Conservation (phyloP, 2,329 filamentous ascomycete species). For the Microdochium nivale region DNA sequence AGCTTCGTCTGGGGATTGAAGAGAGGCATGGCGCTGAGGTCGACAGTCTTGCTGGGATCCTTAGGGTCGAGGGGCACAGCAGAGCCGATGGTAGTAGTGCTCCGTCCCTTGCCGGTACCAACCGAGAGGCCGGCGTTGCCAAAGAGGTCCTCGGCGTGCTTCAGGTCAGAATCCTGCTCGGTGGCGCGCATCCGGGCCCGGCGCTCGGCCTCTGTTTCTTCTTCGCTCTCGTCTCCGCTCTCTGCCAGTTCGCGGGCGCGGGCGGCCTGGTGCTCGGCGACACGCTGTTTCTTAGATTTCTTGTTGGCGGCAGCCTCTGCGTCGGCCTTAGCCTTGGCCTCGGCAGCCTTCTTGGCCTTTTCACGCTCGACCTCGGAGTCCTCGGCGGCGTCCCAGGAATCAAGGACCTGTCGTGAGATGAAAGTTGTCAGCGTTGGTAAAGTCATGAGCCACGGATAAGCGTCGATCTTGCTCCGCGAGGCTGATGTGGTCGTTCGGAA, state of each 20-base stretch:
- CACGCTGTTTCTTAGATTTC: conserved; percentile 79
- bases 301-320: conserved; percentile 83
- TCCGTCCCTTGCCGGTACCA: conserved; percentile 57
- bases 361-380: conserved; percentile 96
- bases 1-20: conserved; percentile 86
- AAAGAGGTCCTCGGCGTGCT: conserved; percentile 87
- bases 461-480: not conserved
- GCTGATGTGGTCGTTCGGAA: not conserved
- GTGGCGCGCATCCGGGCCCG: conserved; percentile 67
- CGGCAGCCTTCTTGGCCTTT: conserved; percentile 80
- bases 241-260: conserved; percentile 43
- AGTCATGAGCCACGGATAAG: conserved; percentile 5
- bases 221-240: conserved; percentile 53
- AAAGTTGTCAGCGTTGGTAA: conserved; percentile 2
- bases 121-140: conserved; percentile 58
- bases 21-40: conserved; percentile 70
- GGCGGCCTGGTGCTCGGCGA: conserved; percentile 67
- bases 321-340: conserved; percentile 81
- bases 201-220: conserved; percentile 64
- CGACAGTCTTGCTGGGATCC: conserved; percentile 71
- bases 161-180: conserved; percentile 82
- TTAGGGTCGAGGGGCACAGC: conserved; percentile 60
- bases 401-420: conserved; percentile 59
- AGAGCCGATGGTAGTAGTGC: conserved; percentile 54
- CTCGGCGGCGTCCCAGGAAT: conserved; percentile 94